Conservation (phyloP, 768 basidiomycete species). For the Suillus occidentalis region DNA sequence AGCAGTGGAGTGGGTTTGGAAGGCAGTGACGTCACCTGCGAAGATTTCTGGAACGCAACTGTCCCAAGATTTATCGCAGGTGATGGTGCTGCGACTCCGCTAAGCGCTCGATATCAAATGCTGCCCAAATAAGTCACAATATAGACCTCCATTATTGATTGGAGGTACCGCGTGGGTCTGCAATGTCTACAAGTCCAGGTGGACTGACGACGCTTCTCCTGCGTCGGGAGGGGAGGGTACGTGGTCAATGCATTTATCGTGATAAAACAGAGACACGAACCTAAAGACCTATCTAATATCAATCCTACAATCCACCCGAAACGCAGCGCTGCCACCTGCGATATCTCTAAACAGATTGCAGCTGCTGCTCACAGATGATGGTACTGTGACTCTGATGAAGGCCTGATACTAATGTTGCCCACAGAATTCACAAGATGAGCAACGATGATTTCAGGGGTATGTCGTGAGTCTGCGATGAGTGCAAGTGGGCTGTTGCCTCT, state of each 20-base stretch:
- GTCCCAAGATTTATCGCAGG: neutral
- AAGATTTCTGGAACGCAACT: too few relatives aligned
- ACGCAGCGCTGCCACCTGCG: neutral
- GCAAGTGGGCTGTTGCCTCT: neutral
- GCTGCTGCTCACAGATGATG: neutral
- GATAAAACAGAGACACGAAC: neutral
- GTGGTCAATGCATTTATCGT: neutral
- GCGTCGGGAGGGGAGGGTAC: neutral
- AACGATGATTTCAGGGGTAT: neutral
- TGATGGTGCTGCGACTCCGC: neutral
- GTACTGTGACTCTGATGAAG: neutral
- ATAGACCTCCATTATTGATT: too few relatives aligned
- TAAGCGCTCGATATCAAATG: neutral
- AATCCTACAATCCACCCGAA: neutral
- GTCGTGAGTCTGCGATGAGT: neutral
- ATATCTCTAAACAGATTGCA: too few relatives aligned
- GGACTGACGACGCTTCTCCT: neutral
- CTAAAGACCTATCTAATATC: neutral
- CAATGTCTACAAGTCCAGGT: neutral
- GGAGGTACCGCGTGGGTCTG: neutral
- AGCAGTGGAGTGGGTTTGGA: neutral
- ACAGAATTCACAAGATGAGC: too few relatives aligned
- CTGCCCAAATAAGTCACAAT: neutral
- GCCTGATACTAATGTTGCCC: neutral
- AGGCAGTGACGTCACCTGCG: too few relatives aligned